Conservation (phyloP, 2,329 filamentous ascomycete genomes). For the Metarhizium sp. region DNA sequence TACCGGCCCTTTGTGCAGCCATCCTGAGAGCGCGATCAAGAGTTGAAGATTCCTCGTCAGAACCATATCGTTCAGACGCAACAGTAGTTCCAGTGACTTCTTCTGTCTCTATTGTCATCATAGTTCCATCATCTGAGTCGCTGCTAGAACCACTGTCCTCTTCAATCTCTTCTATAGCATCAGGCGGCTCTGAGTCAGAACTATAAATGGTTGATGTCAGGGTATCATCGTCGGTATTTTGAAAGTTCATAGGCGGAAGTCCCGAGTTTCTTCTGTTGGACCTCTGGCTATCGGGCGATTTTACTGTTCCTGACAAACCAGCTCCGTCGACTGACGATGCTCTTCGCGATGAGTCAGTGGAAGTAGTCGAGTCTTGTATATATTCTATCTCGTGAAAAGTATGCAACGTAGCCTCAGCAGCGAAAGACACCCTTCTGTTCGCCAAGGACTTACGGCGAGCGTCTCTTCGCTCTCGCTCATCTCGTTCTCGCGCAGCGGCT, state of each 20-base stretch:
- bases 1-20: slow-evolving; percentile 67
- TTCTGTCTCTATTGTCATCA: slow-evolving; percentile 75
- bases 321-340: slow-evolving; percentile 48
- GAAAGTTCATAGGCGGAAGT: slow-evolving; percentile 54
- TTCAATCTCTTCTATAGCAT: slow-evolving; percentile 46
- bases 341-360: slow-evolving; percentile 65
- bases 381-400: slow-evolving; percentile 95
- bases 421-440: slow-evolving; percentile 90
- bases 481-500: slow-evolving; percentile 57
- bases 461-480: slow-evolving; percentile 69
- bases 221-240: slow-evolving; percentile 55
- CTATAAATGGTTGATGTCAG: slow-evolving; percentile 75
- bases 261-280: slow-evolving; percentile 57
- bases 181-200: slow-evolving; percentile 49
- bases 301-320: slow-evolving; percentile 30
- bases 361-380: slow-evolving; percentile 75
- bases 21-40: slow-evolving; percentile 70
- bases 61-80: slow-evolving; percentile 50
- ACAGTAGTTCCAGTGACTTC: slow-evolving; percentile 63
- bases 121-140: slow-evolving; percentile 65
- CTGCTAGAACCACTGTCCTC: slow-evolving; percentile 37
- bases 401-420: slow-evolving; percentile 91
- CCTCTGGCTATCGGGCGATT: slow-evolving; percentile 56
- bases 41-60: slow-evolving; percentile 58
- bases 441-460: slow-evolving; percentile 87